A percentile compares a stretch with the other conserved stretches of the same genome.
Conservation (phyloP, 2,329 filamentous ascomycete genomes). For the Cercospora sesami region DNA sequence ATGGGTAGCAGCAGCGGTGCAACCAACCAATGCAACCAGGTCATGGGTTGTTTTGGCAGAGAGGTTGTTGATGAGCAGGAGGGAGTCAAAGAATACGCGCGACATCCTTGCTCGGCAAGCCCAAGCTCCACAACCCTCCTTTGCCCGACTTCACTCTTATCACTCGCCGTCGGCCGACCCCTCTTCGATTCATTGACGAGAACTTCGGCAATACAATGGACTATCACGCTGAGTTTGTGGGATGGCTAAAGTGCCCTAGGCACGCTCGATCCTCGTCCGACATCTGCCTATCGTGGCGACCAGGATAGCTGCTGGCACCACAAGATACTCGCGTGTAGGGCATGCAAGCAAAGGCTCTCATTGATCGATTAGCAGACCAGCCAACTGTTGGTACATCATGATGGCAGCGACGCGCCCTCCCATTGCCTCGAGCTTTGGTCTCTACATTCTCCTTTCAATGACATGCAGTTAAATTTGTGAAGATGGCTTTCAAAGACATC, state of each 20-base stretch:
- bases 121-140: slow-evolving; percentile 2
- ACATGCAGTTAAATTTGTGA: not conserved
- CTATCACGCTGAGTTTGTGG: not conserved
- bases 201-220: not conserved
- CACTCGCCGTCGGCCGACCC: slow-evolving; percentile 9
- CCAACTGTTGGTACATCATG: not conserved
- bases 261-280: not conserved
- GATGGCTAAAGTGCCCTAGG: not conserved
- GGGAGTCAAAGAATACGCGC: not conserved
- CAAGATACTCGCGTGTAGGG: slow-evolving; percentile 1
- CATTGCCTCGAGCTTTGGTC: not conserved
- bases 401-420: not conserved
- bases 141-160: slow-evolving; percentile 8
- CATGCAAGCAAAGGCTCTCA: not conserved
- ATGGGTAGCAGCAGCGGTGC: not conserved
- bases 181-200: not conserved
- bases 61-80: not conserved
- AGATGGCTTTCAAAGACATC: slow-evolving; percentile 4
- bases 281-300: slow-evolving; percentile 11
- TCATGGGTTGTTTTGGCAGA: not conserved
- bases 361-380: not conserved
- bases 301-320: not conserved
- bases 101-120: not conserved
- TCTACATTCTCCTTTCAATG: not conserved
- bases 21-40: not conserved